These are phyloP conservation scores for Volutella citrinella DNA, from an alignment of 2,329 filamentous ascomycete genomes.

Conservation along the genomic window DNA sequence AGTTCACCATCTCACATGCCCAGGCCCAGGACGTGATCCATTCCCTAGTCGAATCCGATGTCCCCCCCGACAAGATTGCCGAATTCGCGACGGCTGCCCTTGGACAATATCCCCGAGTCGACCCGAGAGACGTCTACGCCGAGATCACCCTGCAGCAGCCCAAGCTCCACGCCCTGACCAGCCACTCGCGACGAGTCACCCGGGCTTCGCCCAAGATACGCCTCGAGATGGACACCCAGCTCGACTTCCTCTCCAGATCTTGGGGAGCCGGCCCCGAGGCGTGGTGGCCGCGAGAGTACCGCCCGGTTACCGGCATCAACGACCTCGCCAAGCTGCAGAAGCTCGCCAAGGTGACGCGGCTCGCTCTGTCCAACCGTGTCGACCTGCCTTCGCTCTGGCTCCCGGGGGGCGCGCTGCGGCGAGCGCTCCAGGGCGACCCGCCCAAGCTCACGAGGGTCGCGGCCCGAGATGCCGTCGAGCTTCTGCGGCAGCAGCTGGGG, in stretches of 20 bases:
- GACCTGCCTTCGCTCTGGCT: background rate
- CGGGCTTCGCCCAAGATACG: background rate
- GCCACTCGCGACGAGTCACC: background rate
- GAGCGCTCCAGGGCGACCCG: background rate
- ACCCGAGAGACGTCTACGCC: background rate
- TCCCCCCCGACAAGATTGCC: too few relatives aligned
- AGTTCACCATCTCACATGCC: too few relatives aligned
- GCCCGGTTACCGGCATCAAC: background rate
- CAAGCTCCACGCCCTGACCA: conserved; percentile 1
- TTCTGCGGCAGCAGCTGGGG: too few relatives aligned
- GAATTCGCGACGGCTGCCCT: too few relatives aligned
- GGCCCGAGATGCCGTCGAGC: too few relatives aligned
- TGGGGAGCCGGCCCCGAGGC: background rate
- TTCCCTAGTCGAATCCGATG: too few relatives aligned
- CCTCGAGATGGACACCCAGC: background rate
- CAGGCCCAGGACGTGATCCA: too few relatives aligned
- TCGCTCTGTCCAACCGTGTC: background rate
- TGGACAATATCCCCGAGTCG: too few relatives aligned
- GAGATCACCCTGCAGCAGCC: background rate
- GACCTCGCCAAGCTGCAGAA: conserved; percentile 1
- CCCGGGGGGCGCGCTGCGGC: background rate
- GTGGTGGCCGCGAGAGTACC: background rate
- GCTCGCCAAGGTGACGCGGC: background rate
- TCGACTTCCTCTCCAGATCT: background rate
- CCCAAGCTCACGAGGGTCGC: conserved; percentile 1